A percentile compares a stretch with the other conserved stretches of the same genome.
phyloP scores from a whole-genome alignment of 2,329 filamentous ascomycete genomes.

The Pyrenophora teres region DNA sequence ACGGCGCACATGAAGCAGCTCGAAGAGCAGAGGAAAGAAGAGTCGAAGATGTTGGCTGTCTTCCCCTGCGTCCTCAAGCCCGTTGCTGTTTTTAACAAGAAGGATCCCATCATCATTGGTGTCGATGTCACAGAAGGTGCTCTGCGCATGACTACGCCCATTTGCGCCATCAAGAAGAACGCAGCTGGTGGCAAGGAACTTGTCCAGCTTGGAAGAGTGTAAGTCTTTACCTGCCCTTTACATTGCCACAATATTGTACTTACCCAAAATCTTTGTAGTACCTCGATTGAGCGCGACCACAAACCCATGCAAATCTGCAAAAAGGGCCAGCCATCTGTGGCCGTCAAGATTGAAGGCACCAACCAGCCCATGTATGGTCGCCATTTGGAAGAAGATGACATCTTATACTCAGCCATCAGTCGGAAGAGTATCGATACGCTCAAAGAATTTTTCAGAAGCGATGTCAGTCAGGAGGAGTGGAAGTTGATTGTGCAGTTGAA shows the following conservation, averaged over 20 bases:
- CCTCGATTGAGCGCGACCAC: constrained; percentile 95
- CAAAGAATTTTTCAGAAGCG: constrained; percentile 91
- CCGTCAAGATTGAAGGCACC: constrained; percentile 93
- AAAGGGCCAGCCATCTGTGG: constrained; percentile 94
- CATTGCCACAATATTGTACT: constrained; percentile 2
- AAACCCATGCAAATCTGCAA: constrained; percentile 93
- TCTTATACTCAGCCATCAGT: constrained; percentile 84
- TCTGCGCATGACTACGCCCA: constrained; percentile 83
- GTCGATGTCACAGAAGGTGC: constrained; percentile 93
- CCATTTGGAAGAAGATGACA: constrained; percentile 90
- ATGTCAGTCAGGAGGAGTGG: constrained; percentile 94
- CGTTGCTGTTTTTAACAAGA: constrained; percentile 98
- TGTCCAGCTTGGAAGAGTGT: constrained; percentile 88
- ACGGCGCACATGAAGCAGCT: constrained; percentile 91
- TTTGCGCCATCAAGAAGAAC: constrained; percentile 84
- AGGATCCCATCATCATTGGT: constrained; percentile 89
- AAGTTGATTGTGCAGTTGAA: constrained; percentile 93
- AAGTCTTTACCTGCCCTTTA: constrained; percentile 53
- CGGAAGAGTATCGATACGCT: constrained; percentile 89
- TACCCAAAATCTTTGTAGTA: constrained; percentile 58
- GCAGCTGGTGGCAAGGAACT: constrained; percentile 81
- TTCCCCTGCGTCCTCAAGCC: constrained; percentile 92
- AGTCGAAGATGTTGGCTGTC: constrained; percentile 91
- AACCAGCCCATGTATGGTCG: constrained; percentile 94
- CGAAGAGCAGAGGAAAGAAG: constrained; percentile 90